These are phyloP conservation scores for Aspergillus alliaceus DNA, from an alignment of 2,329 filamentous ascomycete species.

Conservation along the genomic window DNA sequence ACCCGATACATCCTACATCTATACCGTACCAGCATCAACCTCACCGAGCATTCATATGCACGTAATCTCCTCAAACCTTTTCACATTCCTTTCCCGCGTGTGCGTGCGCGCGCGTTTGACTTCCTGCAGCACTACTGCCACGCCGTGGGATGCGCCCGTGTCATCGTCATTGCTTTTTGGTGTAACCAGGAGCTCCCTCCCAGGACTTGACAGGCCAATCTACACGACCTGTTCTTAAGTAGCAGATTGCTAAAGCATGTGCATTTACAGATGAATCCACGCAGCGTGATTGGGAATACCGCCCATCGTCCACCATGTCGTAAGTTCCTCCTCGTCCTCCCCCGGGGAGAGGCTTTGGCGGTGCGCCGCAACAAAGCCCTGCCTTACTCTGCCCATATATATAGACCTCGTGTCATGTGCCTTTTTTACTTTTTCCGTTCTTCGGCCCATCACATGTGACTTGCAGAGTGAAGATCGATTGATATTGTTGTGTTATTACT, in stretches of 20 bases:
- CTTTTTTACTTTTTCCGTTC: neutral
- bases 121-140: conserved; percentile 29
- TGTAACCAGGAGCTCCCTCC: conserved; percentile 33
- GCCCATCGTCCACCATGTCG: conserved; percentile 40
- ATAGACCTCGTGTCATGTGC: conserved; percentile 6
- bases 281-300: conserved; percentile 35
- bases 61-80: conserved; percentile 4
- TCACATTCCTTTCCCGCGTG: conserved; percentile 4
- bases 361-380: neutral
- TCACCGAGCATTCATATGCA: conserved; percentile 1
- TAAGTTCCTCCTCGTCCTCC: conserved; percentile 33
- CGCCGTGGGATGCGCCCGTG: conserved; percentile 36
- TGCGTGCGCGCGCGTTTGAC: conserved; percentile 12
- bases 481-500: neutral
- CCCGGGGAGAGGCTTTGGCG: neutral
- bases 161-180: conserved; percentile 34
- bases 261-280: conserved; percentile 42
- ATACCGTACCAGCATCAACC: conserved; percentile 1
- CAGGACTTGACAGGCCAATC: conserved; percentile 30
- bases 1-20: conserved; percentile 1
- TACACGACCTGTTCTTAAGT: conserved; percentile 28
- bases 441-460: conserved; percentile 6
- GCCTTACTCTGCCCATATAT: neutral
- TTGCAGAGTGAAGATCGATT: neutral
- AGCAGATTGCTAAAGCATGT: conserved; percentile 37